These are phyloP conservation scores for Albifimbria verrucaria DNA, from an alignment of 2,329 filamentous ascomycete species.

Conservation along the genomic window DNA sequence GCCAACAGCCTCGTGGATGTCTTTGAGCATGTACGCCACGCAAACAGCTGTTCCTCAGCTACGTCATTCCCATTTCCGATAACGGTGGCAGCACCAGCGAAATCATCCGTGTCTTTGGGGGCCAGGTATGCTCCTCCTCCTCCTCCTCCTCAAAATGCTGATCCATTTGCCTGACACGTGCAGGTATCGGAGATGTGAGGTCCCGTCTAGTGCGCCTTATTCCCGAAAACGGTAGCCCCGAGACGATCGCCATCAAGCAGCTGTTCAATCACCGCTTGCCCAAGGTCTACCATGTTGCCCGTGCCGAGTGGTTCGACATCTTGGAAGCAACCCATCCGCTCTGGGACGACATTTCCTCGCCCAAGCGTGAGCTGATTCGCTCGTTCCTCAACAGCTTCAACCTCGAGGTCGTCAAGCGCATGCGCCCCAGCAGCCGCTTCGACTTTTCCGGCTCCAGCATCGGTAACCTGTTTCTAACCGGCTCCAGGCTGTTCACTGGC, in stretches of 20 bases:
- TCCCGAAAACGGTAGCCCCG: conserved; percentile 58
- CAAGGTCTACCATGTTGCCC: conserved; percentile 53
- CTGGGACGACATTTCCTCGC: conserved; percentile 68
- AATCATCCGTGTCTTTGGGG: conserved; percentile 93
- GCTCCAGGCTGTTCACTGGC: conserved; percentile 84
- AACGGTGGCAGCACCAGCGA: conserved; percentile 94
- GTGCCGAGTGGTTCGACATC: conserved; percentile 82
- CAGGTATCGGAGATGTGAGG: conserved; percentile 54
- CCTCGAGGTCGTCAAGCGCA: conserved; percentile 73
- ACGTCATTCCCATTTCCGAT: conserved; percentile 93
- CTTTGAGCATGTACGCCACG: conserved; percentile 65
- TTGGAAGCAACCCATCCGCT: conserved; percentile 77
- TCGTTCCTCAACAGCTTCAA: conserved; percentile 75
- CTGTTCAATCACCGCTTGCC: conserved; percentile 88
- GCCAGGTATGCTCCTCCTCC: conserved; percentile 56
- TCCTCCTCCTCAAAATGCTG: neutral
- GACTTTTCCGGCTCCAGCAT: conserved; percentile 75
- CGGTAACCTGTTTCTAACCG: conserved; percentile 78
- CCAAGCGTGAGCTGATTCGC: conserved; percentile 74
- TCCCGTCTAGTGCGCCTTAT: conserved; percentile 83
- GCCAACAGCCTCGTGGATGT: conserved; percentile 92
- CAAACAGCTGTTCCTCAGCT: conserved; percentile 69
- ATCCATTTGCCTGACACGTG: neutral
- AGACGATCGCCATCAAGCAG: conserved; percentile 71
- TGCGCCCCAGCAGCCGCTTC: conserved; percentile 69